These are phyloP conservation scores for Hanseniaspora occidentalis DNA, from an alignment of 805 yeast species.

Conservation along the genomic window DNA sequence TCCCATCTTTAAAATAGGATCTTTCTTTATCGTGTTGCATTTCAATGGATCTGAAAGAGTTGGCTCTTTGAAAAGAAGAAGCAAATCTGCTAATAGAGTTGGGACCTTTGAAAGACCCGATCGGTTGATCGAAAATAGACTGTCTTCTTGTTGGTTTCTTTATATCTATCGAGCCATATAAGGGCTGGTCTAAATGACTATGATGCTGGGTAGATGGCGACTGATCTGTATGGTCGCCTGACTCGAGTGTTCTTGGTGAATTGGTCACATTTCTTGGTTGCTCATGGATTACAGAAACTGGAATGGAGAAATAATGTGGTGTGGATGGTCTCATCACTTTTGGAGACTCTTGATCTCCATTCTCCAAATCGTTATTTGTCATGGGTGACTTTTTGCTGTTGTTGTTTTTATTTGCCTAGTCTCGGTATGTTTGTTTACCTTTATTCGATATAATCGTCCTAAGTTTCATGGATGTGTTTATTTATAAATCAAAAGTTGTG, in stretches of 20 bases:
- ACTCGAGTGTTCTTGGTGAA: too few species aligned
- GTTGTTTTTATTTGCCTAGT: too few species aligned
- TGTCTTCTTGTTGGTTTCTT: slow-evolving; percentile 19
- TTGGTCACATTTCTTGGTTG: background rate
- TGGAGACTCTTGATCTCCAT: too few species aligned
- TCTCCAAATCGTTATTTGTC: background rate
- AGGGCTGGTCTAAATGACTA: too few species aligned
- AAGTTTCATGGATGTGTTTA: too few species aligned
- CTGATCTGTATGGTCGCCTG: too few species aligned
- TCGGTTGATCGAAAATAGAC: slow-evolving; percentile 31
- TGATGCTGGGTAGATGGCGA: too few species aligned
- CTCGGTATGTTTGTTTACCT: too few species aligned
- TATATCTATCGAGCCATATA: background rate
- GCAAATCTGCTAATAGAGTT: slow-evolving; percentile 72
- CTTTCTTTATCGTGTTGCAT: slow-evolving; percentile 31
- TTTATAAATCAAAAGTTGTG: too few species aligned
- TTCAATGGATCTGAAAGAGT: slow-evolving; percentile 50
- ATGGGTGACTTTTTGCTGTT: background rate
- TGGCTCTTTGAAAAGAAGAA: slow-evolving; percentile 67
- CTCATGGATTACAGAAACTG: slow-evolving; percentile 7
- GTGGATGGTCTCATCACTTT: too few species aligned
- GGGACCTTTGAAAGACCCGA: slow-evolving; percentile 49
- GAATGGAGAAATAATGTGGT: slow-evolving; percentile 21
- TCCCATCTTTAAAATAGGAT: slow-evolving; percentile 46
- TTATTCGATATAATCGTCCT: too few species aligned